Base-by-base conservation (phyloP, 331 rosid species). In the Pyrus hybrid region DNA sequence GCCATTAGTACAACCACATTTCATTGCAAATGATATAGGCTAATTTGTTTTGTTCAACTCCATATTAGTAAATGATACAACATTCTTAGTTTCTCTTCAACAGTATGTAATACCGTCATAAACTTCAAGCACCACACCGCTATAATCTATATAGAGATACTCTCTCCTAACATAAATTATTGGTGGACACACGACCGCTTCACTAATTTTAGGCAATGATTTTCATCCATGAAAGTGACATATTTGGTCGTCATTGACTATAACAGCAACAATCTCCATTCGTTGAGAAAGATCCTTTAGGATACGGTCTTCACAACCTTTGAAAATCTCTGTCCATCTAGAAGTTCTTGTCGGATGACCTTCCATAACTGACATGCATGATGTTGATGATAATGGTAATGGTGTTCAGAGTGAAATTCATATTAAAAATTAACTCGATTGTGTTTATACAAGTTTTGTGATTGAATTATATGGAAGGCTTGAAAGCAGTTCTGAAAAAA, bases 251-350 rank as follows among this genome's bases (percentile, higher is more conserved):
- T 28, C 17, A 54, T 66, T 67, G 73, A 72, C 66, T 74, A 10
- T 4, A 73, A 14, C 35, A 26, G 28, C 49, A 20, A 65, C 62
- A 78, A 63, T 64, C 70, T 56, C 68, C 56, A 29, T 79, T 83
- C 86, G 74, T 73, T 80, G 79, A 3, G 49, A 75, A 80, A 84
- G 92, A 88, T 88, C 73, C 73, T 65, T 80, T 72, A 37, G 83
- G 79, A 77, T 74, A 22, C 45, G n/a, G 73, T 77, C 77, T 76
- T 82, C 74, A 71, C 75, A 63, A 37, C 76, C 64, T 62, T 78
- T 74, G 54, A 26, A 82, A 74, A 45, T 66, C 49, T 66, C 61
- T 78, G 78, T 54, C 84, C 85, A 76, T 33, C 78, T 43, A 35
- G 25, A 72, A 64, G 54, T 53, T 75, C 53, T 58, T 84, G 86